Conservation (phyloP, 1,284 basidiomycete genomes). For the Irpex sp. region DNA sequence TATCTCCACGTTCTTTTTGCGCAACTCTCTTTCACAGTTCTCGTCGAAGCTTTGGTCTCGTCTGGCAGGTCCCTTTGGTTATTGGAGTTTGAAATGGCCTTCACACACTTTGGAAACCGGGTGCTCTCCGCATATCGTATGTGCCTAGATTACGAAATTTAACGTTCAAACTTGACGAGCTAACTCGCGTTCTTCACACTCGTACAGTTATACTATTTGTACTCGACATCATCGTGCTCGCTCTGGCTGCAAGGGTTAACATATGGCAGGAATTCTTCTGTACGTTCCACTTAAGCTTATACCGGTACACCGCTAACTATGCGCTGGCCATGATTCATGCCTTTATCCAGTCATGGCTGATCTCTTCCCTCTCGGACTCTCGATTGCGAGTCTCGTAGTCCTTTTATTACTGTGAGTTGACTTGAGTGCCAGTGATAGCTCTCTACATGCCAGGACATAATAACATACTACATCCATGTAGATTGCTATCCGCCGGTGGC, state of each 20-base stretch:
- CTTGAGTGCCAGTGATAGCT: not conserved
- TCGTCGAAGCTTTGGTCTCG: not conserved
- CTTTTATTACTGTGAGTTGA: constrained; percentile 46
- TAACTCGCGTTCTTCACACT: not conserved
- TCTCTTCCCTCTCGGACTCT: constrained; percentile 65
- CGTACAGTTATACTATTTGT: constrained; percentile 50
- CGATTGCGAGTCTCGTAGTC: constrained; percentile 56
- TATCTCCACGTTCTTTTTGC: constrained; percentile 1
- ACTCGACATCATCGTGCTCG: constrained; percentile 60
- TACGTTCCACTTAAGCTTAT: constrained; percentile 34
- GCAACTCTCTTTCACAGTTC: constrained; percentile 5
- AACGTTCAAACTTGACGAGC: not conserved
- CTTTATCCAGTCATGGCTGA: constrained; percentile 56
- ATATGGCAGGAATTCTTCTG: constrained; percentile 69
- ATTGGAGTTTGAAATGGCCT: not conserved
- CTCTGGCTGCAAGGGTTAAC: constrained; percentile 61
- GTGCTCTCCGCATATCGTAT: constrained; percentile 6
- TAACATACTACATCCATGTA: not conserved
- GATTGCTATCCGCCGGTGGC: constrained; percentile 52
- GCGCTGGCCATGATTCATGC: not conserved
- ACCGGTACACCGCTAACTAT: not conserved
- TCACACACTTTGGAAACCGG: constrained; percentile 7
- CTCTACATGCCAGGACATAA: not conserved
- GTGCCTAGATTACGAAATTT: not conserved
- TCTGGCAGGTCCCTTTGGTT: not conserved